Percentiles rank a stretch among this genome's conserved stretches.
phyloP scores from a whole-genome alignment of 1,284 basidiomycete species.

The Inonotus obliquus region DNA sequence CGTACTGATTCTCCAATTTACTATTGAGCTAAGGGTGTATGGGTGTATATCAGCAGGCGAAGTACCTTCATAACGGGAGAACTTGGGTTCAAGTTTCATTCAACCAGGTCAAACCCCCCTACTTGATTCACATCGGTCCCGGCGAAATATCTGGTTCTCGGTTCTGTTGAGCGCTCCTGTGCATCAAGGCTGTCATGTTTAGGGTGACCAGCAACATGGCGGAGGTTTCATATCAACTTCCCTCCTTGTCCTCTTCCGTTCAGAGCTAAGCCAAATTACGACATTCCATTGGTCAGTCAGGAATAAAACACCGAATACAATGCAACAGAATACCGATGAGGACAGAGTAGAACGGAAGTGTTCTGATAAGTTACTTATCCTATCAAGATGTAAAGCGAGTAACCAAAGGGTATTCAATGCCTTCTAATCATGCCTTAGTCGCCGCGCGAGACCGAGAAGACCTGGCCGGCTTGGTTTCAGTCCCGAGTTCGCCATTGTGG shows the following conservation, averaged over 20 bases:
- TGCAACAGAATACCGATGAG: neutral
- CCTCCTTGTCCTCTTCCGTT: neutral
- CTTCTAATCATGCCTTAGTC: neutral
- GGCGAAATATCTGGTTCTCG: no score
- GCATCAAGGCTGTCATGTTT: no score
- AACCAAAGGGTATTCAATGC: neutral
- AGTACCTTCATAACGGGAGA: no score
- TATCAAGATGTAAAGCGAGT: neutral
- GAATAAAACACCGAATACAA: neutral
- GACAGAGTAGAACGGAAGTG: neutral
- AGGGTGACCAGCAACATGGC: neutral
- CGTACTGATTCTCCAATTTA: no score
- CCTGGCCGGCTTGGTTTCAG: neutral
- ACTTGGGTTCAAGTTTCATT: no score
- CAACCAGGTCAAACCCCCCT: no score
- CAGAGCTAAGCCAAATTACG: no score
- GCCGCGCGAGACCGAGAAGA: neutral
- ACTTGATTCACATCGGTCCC: no score
- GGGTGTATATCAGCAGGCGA: no score
- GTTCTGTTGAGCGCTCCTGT: no score
- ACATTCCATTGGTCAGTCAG: neutral
- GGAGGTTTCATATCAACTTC: neutral
- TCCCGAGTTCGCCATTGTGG: neutral
- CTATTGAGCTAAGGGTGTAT: no score
- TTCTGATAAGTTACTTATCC: neutral